Evolutionary conservation across 2,329 filamentous ascomycete genomes (phyloP), one percentile per base, ranked within the genome.

Genomic region (Aureobasidium sp.): DNA sequence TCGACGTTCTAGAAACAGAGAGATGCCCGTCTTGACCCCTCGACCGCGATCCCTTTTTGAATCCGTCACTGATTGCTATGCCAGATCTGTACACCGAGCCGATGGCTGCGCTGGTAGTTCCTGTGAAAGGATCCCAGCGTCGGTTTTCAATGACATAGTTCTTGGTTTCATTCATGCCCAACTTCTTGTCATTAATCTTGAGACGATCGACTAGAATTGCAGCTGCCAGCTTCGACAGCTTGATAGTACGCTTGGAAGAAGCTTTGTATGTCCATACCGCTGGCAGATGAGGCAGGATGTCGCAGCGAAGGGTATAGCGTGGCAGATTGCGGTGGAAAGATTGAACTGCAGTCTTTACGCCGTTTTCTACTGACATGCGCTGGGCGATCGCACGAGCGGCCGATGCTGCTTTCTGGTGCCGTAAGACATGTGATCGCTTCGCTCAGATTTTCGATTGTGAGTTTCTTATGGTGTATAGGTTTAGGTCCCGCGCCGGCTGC

Each of bases 281-380:
- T 1, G 82, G 81, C 45, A 84, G 80, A 60, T 81, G 81, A 0
- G 88, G 88, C 31, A 83, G 80, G 35, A 93, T 68, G 3, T 82
- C 80, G 71, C 90, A 93, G 11, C 24, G 24, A 33, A 59, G 9
- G 14, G 35, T 45, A 2, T 42, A 6, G 19, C 56, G 56, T n/a
- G 56, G 61, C 22, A 54, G 15, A 9, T 49, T 59, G 14, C 42
- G 40, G 37, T 79, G 65, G 37, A 79, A 79, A 3, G 73, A 75
- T 40, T 72, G 66, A 1, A 76, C 75, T 0, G 76, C 76, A 47
- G 73, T 72, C 29, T 71, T 67, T 1, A 75, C 74, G 1, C 76
- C 76, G 75, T 45, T 68, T 68, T 50, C 64, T 11, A 27, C 66
- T 58, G 2, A 75, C 69, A 48, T 79, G 15, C 33, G 22, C n/a